Evolutionary conservation across 129 eudicot species (phyloP), one percentile per base, ranked within the genome.

Genomic region (Centrapalus pauciflorus): DNA sequence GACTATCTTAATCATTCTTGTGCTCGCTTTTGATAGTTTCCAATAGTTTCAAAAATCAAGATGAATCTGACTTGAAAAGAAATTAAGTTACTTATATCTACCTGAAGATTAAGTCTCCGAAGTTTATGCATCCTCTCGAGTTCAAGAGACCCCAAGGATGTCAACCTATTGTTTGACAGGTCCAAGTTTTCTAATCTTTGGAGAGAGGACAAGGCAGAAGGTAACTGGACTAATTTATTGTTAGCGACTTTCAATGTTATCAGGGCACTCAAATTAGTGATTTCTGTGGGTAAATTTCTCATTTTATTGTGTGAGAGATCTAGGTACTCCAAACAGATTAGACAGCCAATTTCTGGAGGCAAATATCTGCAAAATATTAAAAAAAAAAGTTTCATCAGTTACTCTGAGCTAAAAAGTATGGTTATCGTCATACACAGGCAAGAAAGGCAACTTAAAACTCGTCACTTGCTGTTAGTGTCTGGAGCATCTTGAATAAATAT

Each of bases 311-410:
- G 86, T 17, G 99, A 93, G 77, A 93, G 86, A 63, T 93, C 90
- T 66, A 93, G 80, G 68, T 82, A 65, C 78, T 93, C 96, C 82
- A 93, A 81, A 63, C 81, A 80, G 48, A 38, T 75, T 38, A 93
- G 96, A 66, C 82, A 71, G 32, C 95, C 95, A 54, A 93, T 93
- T 84, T 93, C 99, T 10, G 96, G 85, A 57, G 99, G 99, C 52
- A 93, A 82, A 59, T 83, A 88, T 80, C 98, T 92, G 98, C 91
- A 85, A 40, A 69, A 63, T 51, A 76, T 38, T 7, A 2, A 41
- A 32, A 11, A 32, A 11, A 17, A 59, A 70, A 50, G 10, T 61
- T 64, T 61, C 59, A 60, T 77, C 64, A 75, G 69, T 66, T 72
- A 24, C 66, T 64, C 58, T 56, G 7, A 57, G 37, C 34, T 57